These are phyloP conservation scores for Mentha longifolia DNA, from an alignment of 257 asterid genomes.

Conservation along the genomic window DNA sequence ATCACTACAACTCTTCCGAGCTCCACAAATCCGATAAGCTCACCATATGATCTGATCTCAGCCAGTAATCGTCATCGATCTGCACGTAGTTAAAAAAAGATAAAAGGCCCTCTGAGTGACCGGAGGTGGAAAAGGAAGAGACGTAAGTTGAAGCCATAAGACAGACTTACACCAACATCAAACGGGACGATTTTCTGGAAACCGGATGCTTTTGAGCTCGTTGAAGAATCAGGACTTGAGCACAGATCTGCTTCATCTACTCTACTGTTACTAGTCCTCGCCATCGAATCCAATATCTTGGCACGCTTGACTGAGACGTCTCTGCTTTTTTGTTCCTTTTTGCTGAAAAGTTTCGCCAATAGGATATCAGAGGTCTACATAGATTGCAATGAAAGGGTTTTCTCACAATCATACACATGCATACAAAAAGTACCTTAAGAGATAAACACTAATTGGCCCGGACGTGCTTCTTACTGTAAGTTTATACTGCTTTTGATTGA, in stretches of 20 bases:
- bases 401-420: no score
- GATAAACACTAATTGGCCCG: no score
- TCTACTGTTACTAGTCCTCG: conserved; percentile 34
- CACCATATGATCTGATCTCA: conserved; percentile 53
- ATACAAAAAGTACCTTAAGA: no score
- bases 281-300: conserved; percentile 41
- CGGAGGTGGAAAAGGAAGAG: background rate
- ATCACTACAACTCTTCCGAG: conserved; percentile 37
- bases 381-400: no score
- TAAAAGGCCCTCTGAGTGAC: background rate
- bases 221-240: conserved; percentile 38
- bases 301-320: conserved; percentile 44
- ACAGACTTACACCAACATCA: no score
- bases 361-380: no score
- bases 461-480: no score
- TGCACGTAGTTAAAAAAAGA: conserved; percentile 34
- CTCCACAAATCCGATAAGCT: conserved; percentile 68
- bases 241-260: conserved; percentile 35
- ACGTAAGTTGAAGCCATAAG: background rate
- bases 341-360: conserved; percentile 47
- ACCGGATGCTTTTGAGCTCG: conserved; percentile 41
- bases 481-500: no score
- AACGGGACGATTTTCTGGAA: conserved; percentile 66
- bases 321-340: conserved; percentile 43
- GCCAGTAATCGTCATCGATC: conserved; percentile 78